Base-by-base conservation (phyloP, 345 rosid species). In the Eutrema heterophyllum region DNA sequence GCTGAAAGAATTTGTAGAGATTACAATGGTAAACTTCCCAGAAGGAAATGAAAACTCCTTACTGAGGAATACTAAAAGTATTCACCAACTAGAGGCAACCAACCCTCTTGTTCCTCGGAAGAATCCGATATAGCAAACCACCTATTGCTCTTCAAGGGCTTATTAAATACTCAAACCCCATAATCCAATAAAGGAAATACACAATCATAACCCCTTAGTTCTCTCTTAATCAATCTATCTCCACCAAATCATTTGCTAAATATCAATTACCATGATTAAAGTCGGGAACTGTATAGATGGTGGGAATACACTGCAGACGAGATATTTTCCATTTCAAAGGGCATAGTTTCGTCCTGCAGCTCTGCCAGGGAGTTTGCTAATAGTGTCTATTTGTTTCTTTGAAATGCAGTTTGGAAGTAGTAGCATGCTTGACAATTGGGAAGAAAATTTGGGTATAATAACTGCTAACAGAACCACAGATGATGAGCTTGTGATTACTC, bases 401-500 rank as follows among this genome's bases (percentile, higher is more conserved):
- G 46, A 44, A 54, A 60, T 60, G 70, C 87, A 95, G 97, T 16
- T 79, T 73, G 87, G 86, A 73, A 62, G 87, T 65, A 88, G 82
- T 80, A 79, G 87, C 79, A 92, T 96, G 98, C 99, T 95, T 76
- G 95, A 96, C 68, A 92, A 83, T 46, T 96, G 99, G 99, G 99
- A 92, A 79, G 96, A 96, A 74, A 96, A 96, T 83, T 85, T 96
- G 84, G 98, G 97, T 66, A 87, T 90, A 35, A 92, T 96, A 78
- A 81, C 98, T 79, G 99, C 97, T 68, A 96, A 96, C 78, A 89
- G 99, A 82, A 96, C 98, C 50, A 81, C 90, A 74, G 97, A 86
- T 82, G 98, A 96, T 55, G 99, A 92, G 73, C 95, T 90, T 78
- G 99, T 96, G 73, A 85, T 96, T 62, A 83, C 89, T 45, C 99